Evolutionary conservation across 2,329 filamentous ascomycete species (phyloP).

Genomic region (Exophiala aquamarina): DNA sequence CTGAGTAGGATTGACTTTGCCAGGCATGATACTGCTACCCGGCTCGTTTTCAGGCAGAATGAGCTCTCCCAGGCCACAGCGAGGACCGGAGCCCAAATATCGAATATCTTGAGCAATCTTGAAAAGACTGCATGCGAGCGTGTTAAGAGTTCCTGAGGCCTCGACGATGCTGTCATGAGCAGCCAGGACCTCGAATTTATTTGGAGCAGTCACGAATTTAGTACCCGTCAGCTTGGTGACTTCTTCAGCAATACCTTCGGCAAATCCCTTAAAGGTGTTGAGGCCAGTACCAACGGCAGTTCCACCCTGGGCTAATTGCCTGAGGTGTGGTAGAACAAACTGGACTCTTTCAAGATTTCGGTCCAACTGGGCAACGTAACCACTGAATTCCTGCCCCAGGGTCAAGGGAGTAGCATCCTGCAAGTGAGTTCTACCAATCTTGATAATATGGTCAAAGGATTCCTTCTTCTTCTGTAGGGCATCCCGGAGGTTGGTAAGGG

Average conservation of each 20-base stretch:
- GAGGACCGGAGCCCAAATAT: slow-evolving; percentile 92
- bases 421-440: slow-evolving; percentile 96
- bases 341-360: slow-evolving; percentile 86
- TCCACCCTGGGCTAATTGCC: slow-evolving; percentile 88
- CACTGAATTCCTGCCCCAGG: slow-evolving; percentile 95
- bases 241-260: slow-evolving; percentile 86
- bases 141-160: slow-evolving; percentile 91
- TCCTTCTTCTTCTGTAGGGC: slow-evolving; percentile 87
- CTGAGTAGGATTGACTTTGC: slow-evolving; percentile 99
- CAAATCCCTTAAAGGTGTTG: slow-evolving; percentile 96
- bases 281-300: slow-evolving; percentile 96
- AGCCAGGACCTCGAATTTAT: slow-evolving; percentile 97
- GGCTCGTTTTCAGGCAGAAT: slow-evolving; percentile 96
- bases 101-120: slow-evolving; percentile 99
- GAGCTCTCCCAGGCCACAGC: slow-evolving; percentile 92
- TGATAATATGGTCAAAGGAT: slow-evolving; percentile 92
- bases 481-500: slow-evolving; percentile 76
- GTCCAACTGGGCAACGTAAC: slow-evolving; percentile 93
- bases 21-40: slow-evolving; percentile 97
- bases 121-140: slow-evolving; percentile 83
- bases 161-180: slow-evolving; percentile 96
- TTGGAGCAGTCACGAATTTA: slow-evolving; percentile 92
- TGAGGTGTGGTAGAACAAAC: slow-evolving; percentile 77
- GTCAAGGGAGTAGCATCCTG: slow-evolving; percentile 97
- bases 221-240: slow-evolving; percentile 90